phyloP scores from a whole-genome alignment of 805 yeast genomes.

The Suhomyces vadensis region DNA sequence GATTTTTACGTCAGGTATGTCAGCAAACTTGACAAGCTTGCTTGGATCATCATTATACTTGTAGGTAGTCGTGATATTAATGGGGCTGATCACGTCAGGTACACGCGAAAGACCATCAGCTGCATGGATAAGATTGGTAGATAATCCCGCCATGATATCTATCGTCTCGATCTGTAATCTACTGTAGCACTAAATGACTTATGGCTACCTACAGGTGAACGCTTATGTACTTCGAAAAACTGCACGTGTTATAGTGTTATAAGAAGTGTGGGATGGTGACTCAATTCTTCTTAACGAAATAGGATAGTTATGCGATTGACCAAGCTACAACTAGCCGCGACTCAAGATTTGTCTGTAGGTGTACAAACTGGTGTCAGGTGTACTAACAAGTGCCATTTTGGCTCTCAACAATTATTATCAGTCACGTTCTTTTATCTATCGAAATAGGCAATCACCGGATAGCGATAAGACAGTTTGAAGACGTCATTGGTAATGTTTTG shows the following conservation, averaged over 20 bases:
- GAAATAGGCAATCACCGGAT: too few relatives aligned
- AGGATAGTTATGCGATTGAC: too few relatives aligned
- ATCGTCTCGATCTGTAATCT: neutral
- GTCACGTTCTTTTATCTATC: too few relatives aligned
- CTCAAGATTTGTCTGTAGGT: too few relatives aligned
- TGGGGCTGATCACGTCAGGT: conserved; percentile 73
- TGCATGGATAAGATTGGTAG: conserved; percentile 67
- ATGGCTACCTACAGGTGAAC: neutral
- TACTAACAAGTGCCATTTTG: too few relatives aligned
- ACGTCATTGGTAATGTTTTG: too few relatives aligned
- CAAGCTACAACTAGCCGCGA: too few relatives aligned
- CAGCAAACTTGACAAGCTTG: conserved; percentile 47
- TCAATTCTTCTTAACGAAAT: neutral
- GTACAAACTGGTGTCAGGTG: too few relatives aligned
- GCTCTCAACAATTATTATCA: too few relatives aligned
- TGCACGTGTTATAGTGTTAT: neutral
- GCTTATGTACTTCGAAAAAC: neutral
- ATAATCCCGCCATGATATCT: conserved; percentile 47
- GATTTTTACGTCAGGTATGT: conserved; percentile 15
- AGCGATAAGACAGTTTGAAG: too few relatives aligned
- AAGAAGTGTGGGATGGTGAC: neutral
- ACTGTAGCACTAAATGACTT: neutral
- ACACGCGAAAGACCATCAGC: conserved; percentile 63
- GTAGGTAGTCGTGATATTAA: conserved; percentile 79
- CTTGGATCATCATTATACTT: conserved; percentile 63